Percentiles rank a stretch among this genome's conserved stretches.
Evolutionary conservation across 2,329 filamentous ascomycete genomes (phyloP).

Genomic region (Colletotrichum cordylinicola): DNA sequence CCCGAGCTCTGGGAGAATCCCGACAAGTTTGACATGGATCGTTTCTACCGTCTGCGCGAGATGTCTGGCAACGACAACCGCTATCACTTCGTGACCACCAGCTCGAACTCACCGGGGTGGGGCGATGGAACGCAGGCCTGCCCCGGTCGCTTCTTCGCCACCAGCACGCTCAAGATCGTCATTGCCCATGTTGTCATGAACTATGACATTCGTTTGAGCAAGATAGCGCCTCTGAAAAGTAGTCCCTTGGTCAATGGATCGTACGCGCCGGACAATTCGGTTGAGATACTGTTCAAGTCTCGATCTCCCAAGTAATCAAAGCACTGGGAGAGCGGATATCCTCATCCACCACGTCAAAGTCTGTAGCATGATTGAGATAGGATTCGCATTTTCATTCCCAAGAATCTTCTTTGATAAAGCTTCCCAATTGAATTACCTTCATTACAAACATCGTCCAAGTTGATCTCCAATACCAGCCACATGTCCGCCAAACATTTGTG

Average conservation of each 20-base stretch:
- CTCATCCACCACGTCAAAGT: background rate
- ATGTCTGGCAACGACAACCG: background rate
- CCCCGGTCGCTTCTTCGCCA: background rate
- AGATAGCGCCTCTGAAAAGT: background rate
- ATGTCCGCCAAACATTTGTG: too few relatives aligned
- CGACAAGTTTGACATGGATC: background rate
- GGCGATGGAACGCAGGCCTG: background rate
- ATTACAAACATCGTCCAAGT: too few relatives aligned
- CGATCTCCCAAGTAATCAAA: background rate
- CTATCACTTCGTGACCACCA: background rate
- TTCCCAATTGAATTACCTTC: background rate
- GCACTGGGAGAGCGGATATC: background rate
- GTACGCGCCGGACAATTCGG: background rate
- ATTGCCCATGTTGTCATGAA: background rate
- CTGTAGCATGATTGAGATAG: background rate
- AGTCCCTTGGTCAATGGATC: background rate
- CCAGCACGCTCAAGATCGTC: background rate
- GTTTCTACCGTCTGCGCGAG: background rate
- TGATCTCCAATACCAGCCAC: background rate
- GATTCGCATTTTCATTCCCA: background rate
- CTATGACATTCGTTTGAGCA: background rate
- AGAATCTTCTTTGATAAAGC: fast-evolving
- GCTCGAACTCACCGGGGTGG: background rate
- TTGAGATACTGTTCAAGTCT: background rate
- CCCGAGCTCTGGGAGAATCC: background rate